These are phyloP conservation scores for Phialocephala subalpina DNA, from an alignment of 2,329 filamentous ascomycete species.

Conservation along the genomic window DNA sequence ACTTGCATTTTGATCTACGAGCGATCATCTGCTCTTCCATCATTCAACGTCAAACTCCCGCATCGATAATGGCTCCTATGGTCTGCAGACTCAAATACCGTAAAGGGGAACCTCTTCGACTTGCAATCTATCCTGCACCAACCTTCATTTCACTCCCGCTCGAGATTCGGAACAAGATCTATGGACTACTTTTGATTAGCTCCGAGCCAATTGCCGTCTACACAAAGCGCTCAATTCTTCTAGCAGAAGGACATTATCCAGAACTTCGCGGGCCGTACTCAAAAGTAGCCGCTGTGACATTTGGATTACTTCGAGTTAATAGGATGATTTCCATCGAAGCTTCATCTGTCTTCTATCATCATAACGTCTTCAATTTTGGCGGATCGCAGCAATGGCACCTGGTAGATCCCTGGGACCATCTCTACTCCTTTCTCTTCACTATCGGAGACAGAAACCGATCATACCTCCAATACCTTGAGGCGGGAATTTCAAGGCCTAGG, in stretches of 20 bases:
- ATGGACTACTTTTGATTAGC: slow-evolving; percentile 15
- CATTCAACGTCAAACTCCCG: slow-evolving; percentile 11
- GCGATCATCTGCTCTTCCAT: slow-evolving; percentile 15
- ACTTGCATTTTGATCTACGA: too few species aligned
- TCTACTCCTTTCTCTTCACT: slow-evolving; percentile 14
- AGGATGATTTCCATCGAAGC: slow-evolving; percentile 22
- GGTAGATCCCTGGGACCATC: slow-evolving; percentile 14
- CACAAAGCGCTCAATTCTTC: background rate
- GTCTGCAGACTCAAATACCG: slow-evolving; percentile 25
- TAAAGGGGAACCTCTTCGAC: slow-evolving; percentile 25
- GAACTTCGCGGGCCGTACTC: background rate
- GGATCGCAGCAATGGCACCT: slow-evolving; percentile 5
- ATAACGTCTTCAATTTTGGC: slow-evolving; percentile 19
- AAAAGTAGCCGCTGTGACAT: slow-evolving; percentile 19
- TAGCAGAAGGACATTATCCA: background rate
- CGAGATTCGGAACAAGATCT: slow-evolving; percentile 25
- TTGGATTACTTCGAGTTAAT: slow-evolving; percentile 23
- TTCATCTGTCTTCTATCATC: slow-evolving; percentile 16
- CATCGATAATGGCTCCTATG: slow-evolving; percentile 17
- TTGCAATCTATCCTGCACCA: slow-evolving; percentile 15
- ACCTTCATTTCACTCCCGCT: slow-evolving; percentile 25
- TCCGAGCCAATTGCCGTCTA: slow-evolving; percentile 19
- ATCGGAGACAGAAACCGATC: slow-evolving; percentile 16
- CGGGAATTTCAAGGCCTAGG: slow-evolving; percentile 12
- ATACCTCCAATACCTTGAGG: slow-evolving; percentile 18